Conservation (phyloP, 495 filamentous ascomycete species). For the Haplographium delicatum region DNA sequence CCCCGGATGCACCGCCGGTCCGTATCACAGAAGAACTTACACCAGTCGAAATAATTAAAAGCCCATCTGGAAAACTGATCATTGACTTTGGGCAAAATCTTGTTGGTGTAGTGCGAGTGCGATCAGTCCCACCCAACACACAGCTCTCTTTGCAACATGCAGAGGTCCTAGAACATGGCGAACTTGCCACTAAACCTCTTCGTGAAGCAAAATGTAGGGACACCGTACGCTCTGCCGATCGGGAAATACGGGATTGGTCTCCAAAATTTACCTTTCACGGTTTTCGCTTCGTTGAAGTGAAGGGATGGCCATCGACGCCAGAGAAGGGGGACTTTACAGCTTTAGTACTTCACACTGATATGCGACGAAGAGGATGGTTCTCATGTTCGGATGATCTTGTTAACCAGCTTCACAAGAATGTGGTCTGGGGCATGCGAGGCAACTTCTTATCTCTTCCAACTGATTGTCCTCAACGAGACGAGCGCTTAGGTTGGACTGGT, state of each 20-base stretch:
- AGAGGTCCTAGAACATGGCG: slow-evolving; percentile 47
- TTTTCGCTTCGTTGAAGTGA: slow-evolving; percentile 46
- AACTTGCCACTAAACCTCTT: slow-evolving; percentile 44
- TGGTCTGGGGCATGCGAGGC: slow-evolving; percentile 45
- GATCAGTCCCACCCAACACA: slow-evolving; percentile 27
- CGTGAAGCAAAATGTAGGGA: slow-evolving; percentile 41
- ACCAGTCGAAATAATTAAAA: slow-evolving; percentile 34
- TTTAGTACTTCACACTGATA: slow-evolving; percentile 44
- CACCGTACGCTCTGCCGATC: slow-evolving; percentile 30
- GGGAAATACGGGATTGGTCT: slow-evolving; percentile 27
- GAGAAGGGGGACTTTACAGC: slow-evolving; percentile 28
- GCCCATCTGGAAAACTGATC: slow-evolving; percentile 38
- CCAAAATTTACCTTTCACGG: slow-evolving; percentile 49
- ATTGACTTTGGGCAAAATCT: slow-evolving; percentile 54
- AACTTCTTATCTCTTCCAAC: slow-evolving; percentile 52
- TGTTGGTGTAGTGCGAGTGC: slow-evolving; percentile 40
- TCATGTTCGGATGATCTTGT: slow-evolving; percentile 38
- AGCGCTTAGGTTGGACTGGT: slow-evolving; percentile 51
- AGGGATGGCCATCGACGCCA: slow-evolving; percentile 36
- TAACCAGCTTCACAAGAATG: slow-evolving; percentile 44
- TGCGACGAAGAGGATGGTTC: slow-evolving; percentile 41
- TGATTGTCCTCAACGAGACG: slow-evolving; percentile 51
- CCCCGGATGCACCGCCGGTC: slow-evolving; percentile 12
- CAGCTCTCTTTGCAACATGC: slow-evolving; percentile 38
- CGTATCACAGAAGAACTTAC: slow-evolving; percentile 20